Conservation (phyloP, 2,329 filamentous ascomycete species). For the Drechmeria coniospora region DNA sequence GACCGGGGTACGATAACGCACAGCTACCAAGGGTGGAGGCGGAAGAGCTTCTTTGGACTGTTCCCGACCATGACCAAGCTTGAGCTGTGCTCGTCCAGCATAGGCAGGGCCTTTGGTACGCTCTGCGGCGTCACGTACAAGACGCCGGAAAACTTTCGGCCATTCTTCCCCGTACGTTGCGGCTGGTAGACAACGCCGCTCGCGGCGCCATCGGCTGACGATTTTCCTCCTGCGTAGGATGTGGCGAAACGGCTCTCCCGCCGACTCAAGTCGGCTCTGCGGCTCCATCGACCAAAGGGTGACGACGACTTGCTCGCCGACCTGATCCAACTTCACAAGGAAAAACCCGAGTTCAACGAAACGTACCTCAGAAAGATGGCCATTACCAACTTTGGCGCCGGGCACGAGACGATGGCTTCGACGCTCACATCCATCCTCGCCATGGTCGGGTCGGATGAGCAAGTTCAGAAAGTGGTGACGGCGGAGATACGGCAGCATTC, state of each 20-base stretch:
- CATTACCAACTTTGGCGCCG: conserved; percentile 39
- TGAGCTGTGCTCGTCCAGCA: conserved; percentile 19
- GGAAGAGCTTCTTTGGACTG: conserved; percentile 35
- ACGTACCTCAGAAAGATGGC: conserved; percentile 34
- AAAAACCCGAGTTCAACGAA: conserved; percentile 29
- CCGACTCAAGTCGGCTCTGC: conserved; percentile 16
- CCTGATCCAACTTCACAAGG: conserved; percentile 28
- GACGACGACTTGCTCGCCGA: conserved; percentile 28
- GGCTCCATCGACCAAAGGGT: conserved; percentile 15
- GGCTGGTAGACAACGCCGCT: not conserved
- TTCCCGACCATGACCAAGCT: conserved; percentile 27
- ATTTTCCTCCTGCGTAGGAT: too few relatives aligned
- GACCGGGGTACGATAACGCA: conserved; percentile 32
- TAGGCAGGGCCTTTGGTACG: conserved; percentile 24
- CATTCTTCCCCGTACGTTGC: conserved; percentile 33
- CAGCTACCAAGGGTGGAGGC: conserved; percentile 33
- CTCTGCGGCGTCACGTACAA: conserved; percentile 29
- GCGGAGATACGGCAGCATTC: conserved; percentile 14
- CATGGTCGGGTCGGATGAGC: conserved; percentile 25
- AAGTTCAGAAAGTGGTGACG: conserved; percentile 16
- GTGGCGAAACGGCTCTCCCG: conserved; percentile 17
- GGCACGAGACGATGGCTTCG: conserved; percentile 38
- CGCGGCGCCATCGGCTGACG: too few relatives aligned
- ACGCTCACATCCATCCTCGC: conserved; percentile 33
- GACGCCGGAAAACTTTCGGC: conserved; percentile 26